Base-by-base conservation (phyloP, 176 grass and related monocot genomes). In the Tillandsia leiboldiana region DNA sequence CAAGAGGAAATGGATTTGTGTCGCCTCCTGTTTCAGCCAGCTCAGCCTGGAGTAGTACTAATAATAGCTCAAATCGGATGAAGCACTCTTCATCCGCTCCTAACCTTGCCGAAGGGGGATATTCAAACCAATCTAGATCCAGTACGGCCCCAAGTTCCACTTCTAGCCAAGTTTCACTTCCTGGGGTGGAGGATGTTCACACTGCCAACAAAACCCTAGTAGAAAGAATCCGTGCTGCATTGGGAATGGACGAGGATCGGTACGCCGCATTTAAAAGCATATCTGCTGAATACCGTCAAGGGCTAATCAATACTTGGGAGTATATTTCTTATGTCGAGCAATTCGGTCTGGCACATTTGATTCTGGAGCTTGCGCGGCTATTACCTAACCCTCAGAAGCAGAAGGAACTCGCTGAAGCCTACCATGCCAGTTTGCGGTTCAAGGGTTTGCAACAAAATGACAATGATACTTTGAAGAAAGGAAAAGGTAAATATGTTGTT, bases 291-390 rank as follows among this genome's bases (percentile, higher is more conserved):
- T 93, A 99, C 75, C 81, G 80, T 68, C 81, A 86, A 85, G 82
- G 87, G 12, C 53, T 77, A 47, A 99, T 99, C 33, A 69, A 73
- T 69, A 78, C 87, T 50, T 74, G 29, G 66, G 94, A 99, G 72
- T 99, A 99, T 78, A 82, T 99, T 71, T 87, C 86, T 20, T 99
- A 87, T 75, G 89, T 93, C 0, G 89, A 99, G 75, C 94, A 99
- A 57, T 99, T 93, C 88, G 86, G 84, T 69, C 82, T 99, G 3
- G 85, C 77, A 2, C 82, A 92, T 68, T 83, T 99, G 79, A 78
- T 93, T 79, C 82, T 79, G 77, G 94, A 99, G 81, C 84, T 99
- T 83, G 89, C 89, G 63, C 72, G 74, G 48, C 78, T 93, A 11
- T 89, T 87, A 72, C 94, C 89, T 68, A 89, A 99, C 83, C 57